These are phyloP conservation scores for Rhodotorula diobovata DNA, from an alignment of 768 basidiomycete species.

Conservation along the genomic window DNA sequence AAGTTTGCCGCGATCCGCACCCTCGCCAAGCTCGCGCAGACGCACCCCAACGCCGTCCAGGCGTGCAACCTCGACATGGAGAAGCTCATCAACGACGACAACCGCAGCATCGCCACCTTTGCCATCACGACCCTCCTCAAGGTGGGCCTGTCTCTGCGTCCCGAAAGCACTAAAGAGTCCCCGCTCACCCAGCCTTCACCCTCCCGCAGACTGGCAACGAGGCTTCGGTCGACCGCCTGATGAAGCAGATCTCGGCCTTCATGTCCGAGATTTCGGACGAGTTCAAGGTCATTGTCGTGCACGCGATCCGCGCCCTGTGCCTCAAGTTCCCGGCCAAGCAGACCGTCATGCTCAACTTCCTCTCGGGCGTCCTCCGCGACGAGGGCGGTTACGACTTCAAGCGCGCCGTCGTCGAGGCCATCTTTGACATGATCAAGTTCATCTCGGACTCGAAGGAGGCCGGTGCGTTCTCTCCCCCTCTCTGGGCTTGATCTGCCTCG, in stretches of 20 bases:
- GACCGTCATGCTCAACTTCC: constrained; percentile 91
- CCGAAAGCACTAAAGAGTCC: background rate
- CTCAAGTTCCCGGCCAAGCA: constrained; percentile 98
- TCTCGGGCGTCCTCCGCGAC: constrained; percentile 91
- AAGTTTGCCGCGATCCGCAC: constrained; percentile 98
- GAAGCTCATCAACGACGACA: constrained; percentile 88
- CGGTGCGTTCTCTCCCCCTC: constrained; percentile 44
- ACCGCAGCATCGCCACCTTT: constrained; percentile 94
- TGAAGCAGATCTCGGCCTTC: constrained; percentile 98
- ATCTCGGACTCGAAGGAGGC: constrained; percentile 94
- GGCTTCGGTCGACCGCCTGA: constrained; percentile 94
- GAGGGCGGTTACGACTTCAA: constrained; percentile 99
- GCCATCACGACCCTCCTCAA: constrained; percentile 97
- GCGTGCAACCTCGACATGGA: constrained; percentile 95
- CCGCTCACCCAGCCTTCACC: too few relatives aligned
- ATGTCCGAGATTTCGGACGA: constrained; percentile 99
- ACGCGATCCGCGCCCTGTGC: constrained; percentile 94
- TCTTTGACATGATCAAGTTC: constrained; percentile 99
- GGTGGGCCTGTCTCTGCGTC: constrained; percentile 50
- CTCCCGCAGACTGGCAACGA: constrained; percentile 78
- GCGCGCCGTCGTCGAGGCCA: constrained; percentile 96
- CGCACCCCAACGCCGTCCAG: constrained; percentile 79
- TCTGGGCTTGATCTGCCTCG: background rate
- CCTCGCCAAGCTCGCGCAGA: constrained; percentile 78
- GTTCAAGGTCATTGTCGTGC: constrained; percentile 99